These are phyloP conservation scores for Blastomyces emzantsi DNA, from an alignment of 2,329 filamentous ascomycete species.

Conservation along the genomic window DNA sequence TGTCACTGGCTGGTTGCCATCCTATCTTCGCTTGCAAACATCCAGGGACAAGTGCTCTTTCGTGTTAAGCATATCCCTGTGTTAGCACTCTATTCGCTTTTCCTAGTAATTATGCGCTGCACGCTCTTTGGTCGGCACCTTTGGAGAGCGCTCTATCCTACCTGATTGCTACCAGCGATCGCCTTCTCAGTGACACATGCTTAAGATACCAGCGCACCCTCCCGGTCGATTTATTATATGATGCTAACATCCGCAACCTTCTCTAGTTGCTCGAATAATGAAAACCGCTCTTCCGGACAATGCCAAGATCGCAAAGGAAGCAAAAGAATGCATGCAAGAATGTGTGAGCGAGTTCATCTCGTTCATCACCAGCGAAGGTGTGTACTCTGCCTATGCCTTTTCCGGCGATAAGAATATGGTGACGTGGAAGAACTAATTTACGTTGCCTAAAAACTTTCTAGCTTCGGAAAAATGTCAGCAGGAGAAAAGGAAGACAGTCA, in stretches of 20 bases:
- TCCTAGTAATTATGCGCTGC: slow-evolving; percentile 40
- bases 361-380: slow-evolving; percentile 98
- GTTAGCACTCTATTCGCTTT: slow-evolving; percentile 30
- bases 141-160: slow-evolving; percentile 8
- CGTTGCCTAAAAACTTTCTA: slow-evolving; percentile 35
- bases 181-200: background rate
- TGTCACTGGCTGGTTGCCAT: slow-evolving; percentile 22
- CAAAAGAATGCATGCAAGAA: slow-evolving; percentile 99
- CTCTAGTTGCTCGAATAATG: slow-evolving; percentile 97
- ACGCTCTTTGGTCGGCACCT: slow-evolving; percentile 16
- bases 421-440: slow-evolving; percentile 10
- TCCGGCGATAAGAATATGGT: slow-evolving; percentile 1
- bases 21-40: slow-evolving; percentile 15
- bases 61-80: slow-evolving; percentile 8
- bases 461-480: slow-evolving; percentile 99
- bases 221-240: slow-evolving; percentile 41
- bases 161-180: slow-evolving; percentile 14
- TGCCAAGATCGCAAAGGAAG: slow-evolving; percentile 97
- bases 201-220: slow-evolving; percentile 6
- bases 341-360: slow-evolving; percentile 99
- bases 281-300: slow-evolving; percentile 96
- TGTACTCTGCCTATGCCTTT: slow-evolving; percentile 26
- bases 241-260: slow-evolving; percentile 93
- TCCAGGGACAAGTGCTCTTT: slow-evolving; percentile 8
- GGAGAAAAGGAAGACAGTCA: slow-evolving; percentile 98